Percentiles rank a stretch among this genome's conserved stretches.
phyloP scores from a whole-genome alignment of 1,139 yeast species.

The Taphrina wiesneri region DNA sequence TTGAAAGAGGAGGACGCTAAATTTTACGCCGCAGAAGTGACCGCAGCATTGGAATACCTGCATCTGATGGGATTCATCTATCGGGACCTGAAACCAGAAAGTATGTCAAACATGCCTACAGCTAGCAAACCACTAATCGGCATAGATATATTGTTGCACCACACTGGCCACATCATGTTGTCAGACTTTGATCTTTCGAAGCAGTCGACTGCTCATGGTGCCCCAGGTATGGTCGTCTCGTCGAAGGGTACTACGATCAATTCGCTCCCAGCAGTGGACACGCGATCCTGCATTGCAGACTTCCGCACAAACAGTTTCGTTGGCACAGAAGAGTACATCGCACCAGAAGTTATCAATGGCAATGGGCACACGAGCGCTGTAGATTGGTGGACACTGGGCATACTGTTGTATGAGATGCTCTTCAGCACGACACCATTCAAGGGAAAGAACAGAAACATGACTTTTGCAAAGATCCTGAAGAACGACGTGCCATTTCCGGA shows the following conservation, averaged over 20 bases:
- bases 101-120: constrained; percentile 3
- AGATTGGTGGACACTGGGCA: constrained; percentile 99
- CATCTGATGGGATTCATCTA: constrained; percentile 96
- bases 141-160: constrained; percentile 72
- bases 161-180: constrained; percentile 96
- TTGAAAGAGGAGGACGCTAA: constrained; percentile 84
- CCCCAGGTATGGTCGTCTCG: constrained; percentile 49
- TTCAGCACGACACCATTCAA: constrained; percentile 96
- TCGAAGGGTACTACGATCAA: constrained; percentile 44
- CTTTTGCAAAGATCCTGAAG: constrained; percentile 83
- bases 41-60: constrained; percentile 92
- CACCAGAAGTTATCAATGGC: constrained; percentile 96
- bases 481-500: constrained; percentile 75
- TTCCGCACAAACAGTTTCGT: constrained; percentile 96
- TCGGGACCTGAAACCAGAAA: constrained; percentile 93
- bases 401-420: constrained; percentile 86
- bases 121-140: background rate
- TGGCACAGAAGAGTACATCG: constrained; percentile 97
- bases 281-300: constrained; percentile 92
- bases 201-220: constrained; percentile 69
- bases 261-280: constrained; percentile 60
- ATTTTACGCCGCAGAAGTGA: constrained; percentile 95
- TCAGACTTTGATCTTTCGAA: constrained; percentile 95
- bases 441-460: constrained; percentile 81
- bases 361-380: constrained; percentile 97